A percentile compares a stretch with the other conserved stretches of the same genome.
phyloP scores from a whole-genome alignment of 345 rosid genomes.

The Reutealis trisperma region DNA sequence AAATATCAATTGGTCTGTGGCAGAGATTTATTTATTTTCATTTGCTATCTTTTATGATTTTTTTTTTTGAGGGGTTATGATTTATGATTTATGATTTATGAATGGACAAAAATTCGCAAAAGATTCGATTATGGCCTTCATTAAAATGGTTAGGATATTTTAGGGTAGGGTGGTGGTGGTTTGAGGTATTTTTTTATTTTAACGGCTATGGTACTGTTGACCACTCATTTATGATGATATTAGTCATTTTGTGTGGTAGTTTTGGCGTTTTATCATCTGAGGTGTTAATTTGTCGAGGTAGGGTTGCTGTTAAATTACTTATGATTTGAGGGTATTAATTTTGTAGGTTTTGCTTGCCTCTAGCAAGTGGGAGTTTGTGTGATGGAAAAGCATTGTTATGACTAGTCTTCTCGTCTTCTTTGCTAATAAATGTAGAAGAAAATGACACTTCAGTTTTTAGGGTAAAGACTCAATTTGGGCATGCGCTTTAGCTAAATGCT shows the following conservation, averaged over 20 bases:
- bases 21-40: not conserved
- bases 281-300: not conserved
- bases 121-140: not conserved
- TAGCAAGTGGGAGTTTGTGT: not conserved
- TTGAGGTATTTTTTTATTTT: too few relatives aligned
- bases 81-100: not conserved
- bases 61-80: too few relatives aligned
- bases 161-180: too few relatives aligned
- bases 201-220: not conserved
- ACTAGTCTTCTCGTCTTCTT: too few relatives aligned
- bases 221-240: not conserved
- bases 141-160: not conserved
- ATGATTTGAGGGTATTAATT: not conserved
- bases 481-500: too few relatives aligned
- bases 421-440: too few relatives aligned
- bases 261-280: not conserved
- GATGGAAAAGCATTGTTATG: not conserved
- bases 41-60: not conserved
- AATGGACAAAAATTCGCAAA: not conserved
- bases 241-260: not conserved
- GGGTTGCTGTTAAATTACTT: not conserved
- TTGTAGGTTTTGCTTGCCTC: not conserved
- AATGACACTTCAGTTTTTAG: too few relatives aligned
- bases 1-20: slow-evolving; percentile 7
- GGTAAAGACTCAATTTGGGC: too few relatives aligned